Conservation (phyloP, 805 yeast species). For the Henningerozyma blattae region DNA sequence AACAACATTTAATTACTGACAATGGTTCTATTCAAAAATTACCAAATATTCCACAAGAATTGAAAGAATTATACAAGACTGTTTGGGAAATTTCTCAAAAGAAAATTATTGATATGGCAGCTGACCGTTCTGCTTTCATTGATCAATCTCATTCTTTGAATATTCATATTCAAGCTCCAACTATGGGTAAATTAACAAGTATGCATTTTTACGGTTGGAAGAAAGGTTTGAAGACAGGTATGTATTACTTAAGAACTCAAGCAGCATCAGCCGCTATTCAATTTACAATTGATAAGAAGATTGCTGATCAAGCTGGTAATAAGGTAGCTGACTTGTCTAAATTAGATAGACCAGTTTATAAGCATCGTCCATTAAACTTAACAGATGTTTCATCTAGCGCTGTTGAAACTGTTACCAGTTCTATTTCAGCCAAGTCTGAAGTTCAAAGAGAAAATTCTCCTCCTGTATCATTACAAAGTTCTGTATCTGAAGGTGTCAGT, state of each 20-base stretch:
- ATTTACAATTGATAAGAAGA: slow-evolving; percentile 60
- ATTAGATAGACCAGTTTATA: slow-evolving; percentile 30
- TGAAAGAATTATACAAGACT: slow-evolving; percentile 74
- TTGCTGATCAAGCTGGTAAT: slow-evolving; percentile 37
- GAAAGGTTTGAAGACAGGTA: slow-evolving; percentile 92
- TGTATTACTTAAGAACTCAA: slow-evolving; percentile 91
- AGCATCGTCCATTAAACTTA: slow-evolving; percentile 7
- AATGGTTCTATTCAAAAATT: slow-evolving; percentile 79
- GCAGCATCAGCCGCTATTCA: slow-evolving; percentile 96
- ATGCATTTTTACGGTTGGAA: slow-evolving; percentile 98
- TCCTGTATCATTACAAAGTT: background rate
- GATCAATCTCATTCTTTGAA: slow-evolving; percentile 91
- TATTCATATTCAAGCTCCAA: slow-evolving; percentile 73
- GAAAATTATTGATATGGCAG: slow-evolving; percentile 70
- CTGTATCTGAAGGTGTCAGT: background rate
- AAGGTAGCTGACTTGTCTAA: slow-evolving; percentile 7
- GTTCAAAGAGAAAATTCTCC: slow-evolving; percentile 2
- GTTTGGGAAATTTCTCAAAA: slow-evolving; percentile 94
- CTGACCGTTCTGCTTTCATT: slow-evolving; percentile 70
- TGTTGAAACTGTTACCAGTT: background rate
- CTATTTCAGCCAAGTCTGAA: too few species aligned
- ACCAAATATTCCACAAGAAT: slow-evolving; percentile 53
- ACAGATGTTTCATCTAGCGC: background rate
- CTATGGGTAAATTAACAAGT: slow-evolving; percentile 88
- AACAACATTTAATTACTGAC: slow-evolving; percentile 56